A percentile compares a stretch with the other conserved stretches of the same genome.
These are phyloP conservation scores for Calonectria crousiana DNA, from an alignment of 2,329 filamentous ascomycete species.

Conservation along the genomic window DNA sequence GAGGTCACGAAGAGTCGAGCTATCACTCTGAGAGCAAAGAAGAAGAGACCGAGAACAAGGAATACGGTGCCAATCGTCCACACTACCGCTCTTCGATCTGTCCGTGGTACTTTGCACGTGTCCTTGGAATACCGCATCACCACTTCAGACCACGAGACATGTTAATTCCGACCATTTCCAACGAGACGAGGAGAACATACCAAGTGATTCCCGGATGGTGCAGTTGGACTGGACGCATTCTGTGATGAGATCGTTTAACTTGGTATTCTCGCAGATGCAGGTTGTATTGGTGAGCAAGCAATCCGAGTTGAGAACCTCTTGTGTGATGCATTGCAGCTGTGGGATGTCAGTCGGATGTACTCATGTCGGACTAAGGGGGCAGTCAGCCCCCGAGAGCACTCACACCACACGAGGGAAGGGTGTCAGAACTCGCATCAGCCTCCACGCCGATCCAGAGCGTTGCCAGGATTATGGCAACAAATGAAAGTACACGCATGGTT, in stretches of 20 bases:
- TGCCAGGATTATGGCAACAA: constrained; percentile 22
- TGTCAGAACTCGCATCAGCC: constrained; percentile 16
- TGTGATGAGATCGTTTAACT: constrained; percentile 34
- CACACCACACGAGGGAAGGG: constrained; percentile 31
- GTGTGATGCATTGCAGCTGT: constrained; percentile 37
- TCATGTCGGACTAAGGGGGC: neutral
- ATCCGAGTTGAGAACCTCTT: constrained; percentile 14
- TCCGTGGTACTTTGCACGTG: constrained; percentile 1
- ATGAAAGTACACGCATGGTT: constrained; percentile 28
- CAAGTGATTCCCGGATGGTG: constrained; percentile 38
- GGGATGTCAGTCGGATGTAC: constrained; percentile 3
- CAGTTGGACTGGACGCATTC: constrained; percentile 34
- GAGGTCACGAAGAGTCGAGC: neutral
- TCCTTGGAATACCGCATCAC: constrained; percentile 20
- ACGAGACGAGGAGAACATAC: constrained; percentile 26
- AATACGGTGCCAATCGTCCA: constrained; percentile 17
- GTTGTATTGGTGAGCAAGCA: constrained; percentile 31
- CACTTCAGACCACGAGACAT: neutral
- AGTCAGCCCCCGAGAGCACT: neutral
- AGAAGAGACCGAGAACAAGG: constrained; percentile 17
- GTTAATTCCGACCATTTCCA: neutral
- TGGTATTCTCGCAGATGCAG: constrained; percentile 38
- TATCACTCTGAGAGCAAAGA: constrained; percentile 17
- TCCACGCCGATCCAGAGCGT: constrained; percentile 27
- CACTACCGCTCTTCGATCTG: constrained; percentile 14